These are phyloP conservation scores for Stylosanthes scabra DNA, from an alignment of 331 rosid species.

Conservation along the genomic window DNA sequence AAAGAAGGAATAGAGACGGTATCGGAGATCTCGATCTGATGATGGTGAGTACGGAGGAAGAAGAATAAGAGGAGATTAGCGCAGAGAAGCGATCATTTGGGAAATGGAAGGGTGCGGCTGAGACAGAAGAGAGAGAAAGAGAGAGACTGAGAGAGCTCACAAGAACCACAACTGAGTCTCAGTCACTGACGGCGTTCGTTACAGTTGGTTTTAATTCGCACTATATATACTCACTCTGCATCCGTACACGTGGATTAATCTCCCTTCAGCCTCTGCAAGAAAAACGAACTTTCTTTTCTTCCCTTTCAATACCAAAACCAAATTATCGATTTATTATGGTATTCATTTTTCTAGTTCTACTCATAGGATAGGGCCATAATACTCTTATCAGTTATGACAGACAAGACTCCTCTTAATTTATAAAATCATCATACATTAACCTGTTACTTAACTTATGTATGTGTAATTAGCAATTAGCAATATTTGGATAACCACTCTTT, in stretches of 20 bases:
- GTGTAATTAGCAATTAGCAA: no score
- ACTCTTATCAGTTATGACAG: no score
- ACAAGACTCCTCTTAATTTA: no score
- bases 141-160: background rate
- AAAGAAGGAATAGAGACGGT: background rate
- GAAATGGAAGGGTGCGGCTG: background rate
- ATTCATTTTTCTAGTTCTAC: no score
- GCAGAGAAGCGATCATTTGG: background rate
- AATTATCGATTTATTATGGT: no score
- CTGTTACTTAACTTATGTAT: no score
- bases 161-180: background rate
- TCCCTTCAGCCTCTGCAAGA: background rate
- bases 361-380: no score
- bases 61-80: background rate
- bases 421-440: no score
- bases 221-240: background rate
- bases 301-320: background rate
- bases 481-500: no score
- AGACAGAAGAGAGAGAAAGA: background rate
- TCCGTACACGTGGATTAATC: background rate
- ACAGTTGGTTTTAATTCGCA: background rate
- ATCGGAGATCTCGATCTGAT: no score
- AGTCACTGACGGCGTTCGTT: background rate
- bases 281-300: background rate
- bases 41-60: no score